Percentiles rank a stretch among this genome's conserved stretches.
Evolutionary conservation across 495 filamentous ascomycete genomes (phyloP).

Genomic region (Corynascus novoguineensis): DNA sequence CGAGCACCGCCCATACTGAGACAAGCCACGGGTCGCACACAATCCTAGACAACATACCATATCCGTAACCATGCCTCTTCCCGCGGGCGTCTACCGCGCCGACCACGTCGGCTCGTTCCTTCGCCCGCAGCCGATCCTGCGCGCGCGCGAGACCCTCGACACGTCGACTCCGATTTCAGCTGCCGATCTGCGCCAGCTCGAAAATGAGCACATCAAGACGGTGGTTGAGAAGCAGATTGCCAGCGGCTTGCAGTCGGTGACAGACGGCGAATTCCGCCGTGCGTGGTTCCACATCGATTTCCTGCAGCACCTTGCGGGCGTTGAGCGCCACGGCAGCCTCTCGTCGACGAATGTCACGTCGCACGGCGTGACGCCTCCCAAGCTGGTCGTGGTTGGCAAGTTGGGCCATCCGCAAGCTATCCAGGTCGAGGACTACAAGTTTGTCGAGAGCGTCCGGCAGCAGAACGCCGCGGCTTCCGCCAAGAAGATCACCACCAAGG

Average conservation of each 20-base stretch:
- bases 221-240: constrained; percentile 56
- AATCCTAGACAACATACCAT: neutral
- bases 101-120: constrained; percentile 48
- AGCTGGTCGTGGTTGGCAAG: constrained; percentile 43
- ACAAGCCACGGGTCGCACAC: neutral
- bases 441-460: constrained; percentile 38
- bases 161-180: constrained; percentile 41
- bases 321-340: constrained; percentile 40
- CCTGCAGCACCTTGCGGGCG: constrained; percentile 38
- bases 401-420: constrained; percentile 43
- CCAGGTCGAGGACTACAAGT: constrained; percentile 55
- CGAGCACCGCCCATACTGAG: neutral
- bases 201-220: constrained; percentile 61
- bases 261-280: constrained; percentile 68
- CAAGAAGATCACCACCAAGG: constrained; percentile 48
- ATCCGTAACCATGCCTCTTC: constrained; percentile 36
- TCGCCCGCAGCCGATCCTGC: constrained; percentile 36
- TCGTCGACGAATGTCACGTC: constrained; percentile 39
- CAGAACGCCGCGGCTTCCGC: constrained; percentile 36
- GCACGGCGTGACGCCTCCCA: constrained; percentile 41
- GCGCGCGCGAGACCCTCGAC: constrained; percentile 41
- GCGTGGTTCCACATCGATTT: constrained; percentile 47
- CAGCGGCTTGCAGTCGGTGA: constrained; percentile 57
- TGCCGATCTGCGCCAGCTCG: constrained; percentile 44
- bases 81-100: constrained; percentile 44